Evolutionary conservation across 352 stramenopile genomes (phyloP).

Genomic region (Phytophthora idaei): DNA sequence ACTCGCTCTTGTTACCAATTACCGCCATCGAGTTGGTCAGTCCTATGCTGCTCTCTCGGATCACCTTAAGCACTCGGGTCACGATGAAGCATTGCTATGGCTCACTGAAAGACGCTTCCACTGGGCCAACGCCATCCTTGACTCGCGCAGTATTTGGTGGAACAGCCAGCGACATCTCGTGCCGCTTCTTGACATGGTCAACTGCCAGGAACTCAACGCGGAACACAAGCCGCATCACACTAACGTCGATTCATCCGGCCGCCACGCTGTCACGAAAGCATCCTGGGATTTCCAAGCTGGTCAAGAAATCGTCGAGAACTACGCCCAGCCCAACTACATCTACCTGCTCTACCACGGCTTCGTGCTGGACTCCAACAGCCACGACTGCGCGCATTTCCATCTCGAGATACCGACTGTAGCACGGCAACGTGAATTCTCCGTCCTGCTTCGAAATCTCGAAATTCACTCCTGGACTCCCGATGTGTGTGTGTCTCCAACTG

Average conservation of each 20-base stretch:
- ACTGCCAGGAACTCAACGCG: constrained; percentile 69
- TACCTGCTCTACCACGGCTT: constrained; percentile 95
- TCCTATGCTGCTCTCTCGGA: constrained; percentile 16
- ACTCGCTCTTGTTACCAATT: constrained; percentile 38
- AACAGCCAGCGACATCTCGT: constrained; percentile 88
- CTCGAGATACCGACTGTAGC: constrained; percentile 37
- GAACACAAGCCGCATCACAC: constrained; percentile 65
- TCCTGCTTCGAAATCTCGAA: constrained; percentile 26
- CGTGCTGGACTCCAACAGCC: constrained; percentile 70
- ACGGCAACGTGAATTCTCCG: constrained; percentile 23
- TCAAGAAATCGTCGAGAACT: constrained; percentile 92
- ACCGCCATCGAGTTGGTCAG: constrained; percentile 36
- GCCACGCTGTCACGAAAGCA: constrained; percentile 71
- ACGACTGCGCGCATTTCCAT: constrained; percentile 85
- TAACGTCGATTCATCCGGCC: constrained; percentile 26
- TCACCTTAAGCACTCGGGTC: constrained; percentile 1
- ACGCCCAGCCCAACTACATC: constrained; percentile 94
- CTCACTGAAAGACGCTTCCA: constrained; percentile 67
- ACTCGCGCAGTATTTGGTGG: constrained; percentile 95
- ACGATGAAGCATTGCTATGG: constrained; percentile 32
- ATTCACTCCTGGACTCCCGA: constrained; percentile 48
- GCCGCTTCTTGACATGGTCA: constrained; percentile 95
- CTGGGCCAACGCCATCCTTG: constrained; percentile 88
- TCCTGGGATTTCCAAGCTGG: constrained; percentile 66
- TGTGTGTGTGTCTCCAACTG: constrained; percentile 35